Percentiles rank a stretch among this genome's conserved stretches.
Evolutionary conservation across 2,329 filamentous ascomycete genomes (phyloP).

Genomic region (Colletotrichum orchidophilum): DNA sequence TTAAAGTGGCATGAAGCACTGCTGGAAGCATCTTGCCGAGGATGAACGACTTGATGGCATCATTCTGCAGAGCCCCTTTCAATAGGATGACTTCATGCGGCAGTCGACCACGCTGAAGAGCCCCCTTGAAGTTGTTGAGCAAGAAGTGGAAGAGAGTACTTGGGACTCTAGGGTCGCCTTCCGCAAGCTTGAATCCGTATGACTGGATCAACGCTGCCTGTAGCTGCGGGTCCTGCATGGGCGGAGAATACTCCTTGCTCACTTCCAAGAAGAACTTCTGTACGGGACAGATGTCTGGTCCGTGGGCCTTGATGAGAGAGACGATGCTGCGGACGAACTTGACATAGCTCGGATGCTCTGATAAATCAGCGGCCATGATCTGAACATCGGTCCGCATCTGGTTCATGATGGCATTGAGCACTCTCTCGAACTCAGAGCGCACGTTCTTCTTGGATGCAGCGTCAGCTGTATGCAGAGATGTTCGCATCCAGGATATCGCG

Average conservation of each 20-base stretch:
- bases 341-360: slow-evolving; percentile 58
- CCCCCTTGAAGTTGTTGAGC: slow-evolving; percentile 65
- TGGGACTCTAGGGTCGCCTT: slow-evolving; percentile 57
- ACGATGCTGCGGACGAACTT: slow-evolving; percentile 62
- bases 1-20: slow-evolving; percentile 52
- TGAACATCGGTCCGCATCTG: slow-evolving; percentile 62
- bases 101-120: slow-evolving; percentile 60
- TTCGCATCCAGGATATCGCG: slow-evolving; percentile 60
- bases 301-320: slow-evolving; percentile 63
- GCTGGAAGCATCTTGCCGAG: slow-evolving; percentile 64
- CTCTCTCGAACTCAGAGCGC: slow-evolving; percentile 52
- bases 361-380: slow-evolving; percentile 43
- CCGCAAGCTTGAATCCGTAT: slow-evolving; percentile 63
- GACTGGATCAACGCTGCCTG: slow-evolving; percentile 65
- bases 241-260: slow-evolving; percentile 64
- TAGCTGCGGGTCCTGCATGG: slow-evolving; percentile 63
- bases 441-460: slow-evolving; percentile 47
- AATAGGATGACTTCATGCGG: slow-evolving; percentile 57
- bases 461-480: slow-evolving; percentile 51
- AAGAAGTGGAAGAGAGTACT: slow-evolving; percentile 66
- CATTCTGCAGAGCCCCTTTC: slow-evolving; percentile 57
- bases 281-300: slow-evolving; percentile 61
- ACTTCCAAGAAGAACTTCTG: slow-evolving; percentile 67
- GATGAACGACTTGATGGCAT: slow-evolving; percentile 56
- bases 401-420: slow-evolving; percentile 59